Base-by-base conservation (phyloP, 129 eudicot genomes). In the Flaveria brownii region DNA sequence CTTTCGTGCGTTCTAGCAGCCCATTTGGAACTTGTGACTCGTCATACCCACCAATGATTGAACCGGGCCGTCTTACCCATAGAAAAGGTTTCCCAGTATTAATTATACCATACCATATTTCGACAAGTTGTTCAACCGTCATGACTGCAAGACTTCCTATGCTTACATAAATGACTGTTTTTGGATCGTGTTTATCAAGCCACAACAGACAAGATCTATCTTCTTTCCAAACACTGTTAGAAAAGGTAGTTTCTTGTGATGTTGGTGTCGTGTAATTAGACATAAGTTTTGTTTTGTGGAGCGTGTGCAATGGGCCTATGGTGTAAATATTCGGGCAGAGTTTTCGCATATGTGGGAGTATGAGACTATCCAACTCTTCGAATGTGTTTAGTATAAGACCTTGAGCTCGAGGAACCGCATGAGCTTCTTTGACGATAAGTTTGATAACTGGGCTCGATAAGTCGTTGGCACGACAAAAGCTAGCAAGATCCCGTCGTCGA, bases 81-180 rank as follows among this genome's bases (percentile, higher is more conserved):
- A 86, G 51, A 76, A 84, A 84, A 0, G 78, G 78, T 2, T 36
- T 65, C 13, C 68, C 80, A 70, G 86, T 80, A 18, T 81, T 73
- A 14, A 83, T 88, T 65, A 89, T 49, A 6, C 96, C 96, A 36
- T 85, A 56, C 96, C 89, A 89, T 49, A 89, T 42, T 65, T 89
- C 96, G 18, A 83, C 14, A 6, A 85, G 49, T 54, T 89, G 86
- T 26, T 80, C 82, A 33, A 45, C 30, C 1, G 84, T 75, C 82
- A 85, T 42, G 42, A 59, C 71, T 1, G 86, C 78, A 2, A 82
- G 45, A 74, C 96, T 87, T 8, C 85, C 85, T 1, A 75, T 76
- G 60, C 85, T 81, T 17, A 83, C 65, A 0, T 74, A 83, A 25
- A 79, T 5, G 36, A 83, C 86, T 0, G 78, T 57, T 45, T 70